Evolutionary conservation across 2,329 filamentous ascomycete species (phyloP).

Genomic region (Neofusicoccum cordaticola): DNA sequence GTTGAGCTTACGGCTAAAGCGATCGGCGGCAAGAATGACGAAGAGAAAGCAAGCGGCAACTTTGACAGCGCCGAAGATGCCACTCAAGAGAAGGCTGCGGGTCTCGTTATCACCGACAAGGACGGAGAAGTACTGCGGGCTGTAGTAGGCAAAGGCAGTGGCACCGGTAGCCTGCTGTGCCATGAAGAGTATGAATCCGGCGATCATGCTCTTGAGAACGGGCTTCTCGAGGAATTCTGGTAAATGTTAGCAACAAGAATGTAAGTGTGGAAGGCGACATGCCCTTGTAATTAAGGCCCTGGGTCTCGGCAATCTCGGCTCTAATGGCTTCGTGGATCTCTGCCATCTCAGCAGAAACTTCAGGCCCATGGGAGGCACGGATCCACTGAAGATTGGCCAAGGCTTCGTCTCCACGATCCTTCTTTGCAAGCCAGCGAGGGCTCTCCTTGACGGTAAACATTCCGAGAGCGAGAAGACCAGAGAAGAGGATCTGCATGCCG

Average conservation of each 20-base stretch:
- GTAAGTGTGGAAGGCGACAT: background rate
- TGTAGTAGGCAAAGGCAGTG: slow-evolving; percentile 55
- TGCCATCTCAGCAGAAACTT: slow-evolving; percentile 46
- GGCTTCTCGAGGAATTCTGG: slow-evolving; percentile 47
- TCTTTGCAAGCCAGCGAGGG: slow-evolving; percentile 64
- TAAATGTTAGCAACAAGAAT: background rate
- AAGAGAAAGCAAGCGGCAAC: slow-evolving; percentile 53
- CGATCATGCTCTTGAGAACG: slow-evolving; percentile 44
- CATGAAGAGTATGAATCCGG: slow-evolving; percentile 49
- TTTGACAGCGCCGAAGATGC: slow-evolving; percentile 55
- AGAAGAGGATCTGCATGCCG: slow-evolving; percentile 38
- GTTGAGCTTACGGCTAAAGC: slow-evolving; percentile 43
- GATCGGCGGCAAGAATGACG: slow-evolving; percentile 54
- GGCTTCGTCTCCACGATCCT: slow-evolving; percentile 62
- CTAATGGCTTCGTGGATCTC: slow-evolving; percentile 50
- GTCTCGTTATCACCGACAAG: slow-evolving; percentile 47
- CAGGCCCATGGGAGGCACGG: slow-evolving; percentile 42
- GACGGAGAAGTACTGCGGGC: slow-evolving; percentile 54
- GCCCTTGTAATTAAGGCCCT: slow-evolving; percentile 39
- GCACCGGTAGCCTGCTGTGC: slow-evolving; percentile 55
- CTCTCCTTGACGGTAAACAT: slow-evolving; percentile 38
- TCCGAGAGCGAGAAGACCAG: slow-evolving; percentile 28
- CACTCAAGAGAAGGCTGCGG: slow-evolving; percentile 49
- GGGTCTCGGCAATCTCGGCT: slow-evolving; percentile 45
- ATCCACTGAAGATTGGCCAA: slow-evolving; percentile 52